Base-by-base conservation (phyloP, 129 eudicot species). In the Saposhnikovia divaricata region DNA sequence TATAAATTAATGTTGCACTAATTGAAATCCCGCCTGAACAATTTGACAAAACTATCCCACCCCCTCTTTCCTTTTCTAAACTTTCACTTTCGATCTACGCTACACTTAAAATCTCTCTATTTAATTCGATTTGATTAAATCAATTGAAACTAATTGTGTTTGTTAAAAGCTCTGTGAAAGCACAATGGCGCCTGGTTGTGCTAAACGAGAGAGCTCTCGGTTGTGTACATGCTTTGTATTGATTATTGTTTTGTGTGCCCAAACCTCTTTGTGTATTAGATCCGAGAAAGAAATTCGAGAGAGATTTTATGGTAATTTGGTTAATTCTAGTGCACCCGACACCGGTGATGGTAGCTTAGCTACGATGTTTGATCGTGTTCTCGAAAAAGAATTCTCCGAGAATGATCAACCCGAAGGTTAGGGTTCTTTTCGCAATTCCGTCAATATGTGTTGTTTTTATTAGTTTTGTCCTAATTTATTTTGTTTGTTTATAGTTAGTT, bases 361-460 rank as follows among this genome's bases (percentile, higher is more conserved):
- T 4, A 87, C 90, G 44, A 95, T 95, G 89, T 87, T 95, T 59
- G 99, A 89, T 86, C 92, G 93, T 15, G 99, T 89, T 42, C 85
- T 95, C 57, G 93, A 90, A 85, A 92, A 90, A 18, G 99, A 95
- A 72, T 95, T 95, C 76, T 83, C 97, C 1, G 99, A 95, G 51
- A 95, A 88, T 69, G 99, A 95, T 80, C 93, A 92, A 71, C 81
- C 94, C 63, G 93, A 92, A 89, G 97, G 98, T 93, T 74, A 65
- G 71, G 18, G 5, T 74, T 78, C 11, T 50, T 46, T 2, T 79
- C 13, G 51, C 42, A 10, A 21, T 44, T 38, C 34, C 27, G 31
- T 63, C 6, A 28, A 34, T 34, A 34, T 34, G 37, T 34, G 37
- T 34, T 34, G 37, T 2, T 31, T 28, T 63, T 25, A 4, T 66